Conservation (phyloP, 139 green algal species). For the Ulvella scutata region DNA sequence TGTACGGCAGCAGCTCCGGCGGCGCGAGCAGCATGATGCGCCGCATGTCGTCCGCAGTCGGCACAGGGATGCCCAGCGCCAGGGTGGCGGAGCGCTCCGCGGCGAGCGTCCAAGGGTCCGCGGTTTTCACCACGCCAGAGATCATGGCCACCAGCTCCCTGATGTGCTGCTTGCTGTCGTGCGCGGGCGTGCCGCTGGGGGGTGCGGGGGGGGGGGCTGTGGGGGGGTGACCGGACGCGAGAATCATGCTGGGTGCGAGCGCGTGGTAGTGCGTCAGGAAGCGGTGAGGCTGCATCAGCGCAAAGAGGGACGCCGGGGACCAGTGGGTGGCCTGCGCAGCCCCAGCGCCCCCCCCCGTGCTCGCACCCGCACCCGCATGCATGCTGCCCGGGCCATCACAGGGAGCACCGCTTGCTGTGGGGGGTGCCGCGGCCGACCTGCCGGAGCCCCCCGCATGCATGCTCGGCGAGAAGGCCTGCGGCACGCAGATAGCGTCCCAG, state of each 20-base stretch:
- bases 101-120: neutral
- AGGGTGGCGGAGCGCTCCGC: neutral
- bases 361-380: neutral
- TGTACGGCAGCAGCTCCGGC: conserved; percentile 18
- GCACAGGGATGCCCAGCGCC: neutral
- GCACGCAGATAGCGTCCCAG: neutral
- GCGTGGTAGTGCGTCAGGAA: conserved; percentile 2
- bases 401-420: neutral
- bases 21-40: conserved; percentile 13
- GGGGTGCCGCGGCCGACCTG: neutral
- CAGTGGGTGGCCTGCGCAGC: too few species aligned
- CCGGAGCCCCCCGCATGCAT: neutral
- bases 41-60: neutral
- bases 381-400: neutral
- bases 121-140: neutral
- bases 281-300: conserved; percentile 2
- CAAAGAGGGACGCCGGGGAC: conserved; percentile 5
- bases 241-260: conserved; percentile 8
- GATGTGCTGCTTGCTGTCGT: neutral
- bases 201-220: neutral
- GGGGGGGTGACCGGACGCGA: neutral
- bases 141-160: neutral
- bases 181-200: too few species aligned
- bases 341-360: neutral
- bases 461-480: neutral